Evolutionary conservation across 768 basidiomycete species (phyloP).

Genomic region (Naganishia friedmannii): DNA sequence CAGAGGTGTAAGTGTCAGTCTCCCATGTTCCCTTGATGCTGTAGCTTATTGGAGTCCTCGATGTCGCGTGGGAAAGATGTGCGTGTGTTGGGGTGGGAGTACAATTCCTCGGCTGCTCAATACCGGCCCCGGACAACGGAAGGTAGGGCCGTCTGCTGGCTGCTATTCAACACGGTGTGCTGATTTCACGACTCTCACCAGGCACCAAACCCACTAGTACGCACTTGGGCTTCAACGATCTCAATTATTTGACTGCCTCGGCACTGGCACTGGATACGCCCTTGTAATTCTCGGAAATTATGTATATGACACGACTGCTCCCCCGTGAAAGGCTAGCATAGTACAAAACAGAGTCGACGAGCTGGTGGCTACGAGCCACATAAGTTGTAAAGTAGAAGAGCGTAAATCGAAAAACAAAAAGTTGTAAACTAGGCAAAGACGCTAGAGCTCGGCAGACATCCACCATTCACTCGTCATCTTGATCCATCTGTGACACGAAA

Average conservation of each 20-base stretch:
- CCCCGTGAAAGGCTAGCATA: too few relatives aligned
- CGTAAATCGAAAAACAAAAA: not conserved
- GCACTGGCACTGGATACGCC: slow-evolving; percentile 13
- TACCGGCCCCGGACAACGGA: not conserved
- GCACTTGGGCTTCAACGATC: slow-evolving; percentile 13
- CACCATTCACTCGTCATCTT: slow-evolving; percentile 3
- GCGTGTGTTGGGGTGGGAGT: not conserved
- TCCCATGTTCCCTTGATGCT: not conserved
- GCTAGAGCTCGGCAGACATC: not conserved
- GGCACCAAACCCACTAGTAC: not conserved
- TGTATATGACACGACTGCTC: too few relatives aligned
- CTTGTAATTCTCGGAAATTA: not conserved
- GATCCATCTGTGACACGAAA: not conserved
- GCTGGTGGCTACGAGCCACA: not conserved
- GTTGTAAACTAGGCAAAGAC: not conserved
- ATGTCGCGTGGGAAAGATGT: not conserved
- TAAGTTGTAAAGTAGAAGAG: not conserved
- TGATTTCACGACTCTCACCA: not conserved
- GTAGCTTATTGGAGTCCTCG: too few relatives aligned
- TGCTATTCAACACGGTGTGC: not conserved
- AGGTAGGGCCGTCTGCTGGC: not conserved
- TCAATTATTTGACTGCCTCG: not conserved
- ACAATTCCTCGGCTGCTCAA: not conserved
- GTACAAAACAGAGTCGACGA: not conserved
- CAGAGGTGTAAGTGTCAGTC: not conserved